Conservation (phyloP, 805 yeast species). For the Starmerella apicola region DNA sequence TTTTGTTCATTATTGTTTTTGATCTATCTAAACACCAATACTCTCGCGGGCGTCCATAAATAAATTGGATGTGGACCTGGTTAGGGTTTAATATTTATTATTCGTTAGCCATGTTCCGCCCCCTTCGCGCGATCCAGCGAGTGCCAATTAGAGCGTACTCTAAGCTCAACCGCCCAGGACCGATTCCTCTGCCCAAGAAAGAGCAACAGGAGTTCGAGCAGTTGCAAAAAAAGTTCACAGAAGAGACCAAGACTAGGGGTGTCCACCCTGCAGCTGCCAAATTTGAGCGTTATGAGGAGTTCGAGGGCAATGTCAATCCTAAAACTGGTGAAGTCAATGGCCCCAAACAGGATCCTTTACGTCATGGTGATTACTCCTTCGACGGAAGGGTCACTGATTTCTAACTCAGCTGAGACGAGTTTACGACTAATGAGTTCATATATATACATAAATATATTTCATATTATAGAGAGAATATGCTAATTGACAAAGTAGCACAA, state of each 20-base stretch:
- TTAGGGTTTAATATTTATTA: too few relatives aligned
- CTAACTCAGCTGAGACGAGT: too few relatives aligned
- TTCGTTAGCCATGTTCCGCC: too few relatives aligned
- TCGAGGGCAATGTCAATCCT: conserved; percentile 90
- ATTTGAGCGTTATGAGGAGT: conserved; percentile 84
- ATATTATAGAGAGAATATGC: too few relatives aligned
- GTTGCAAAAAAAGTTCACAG: conserved; percentile 62
- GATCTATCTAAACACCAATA: too few relatives aligned
- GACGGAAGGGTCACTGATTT: conserved; percentile 96
- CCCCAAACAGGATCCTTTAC: conserved; percentile 91
- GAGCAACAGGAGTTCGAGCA: conserved; percentile 87
- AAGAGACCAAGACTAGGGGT: conserved; percentile 39
- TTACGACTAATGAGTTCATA: too few relatives aligned
- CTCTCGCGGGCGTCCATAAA: too few relatives aligned
- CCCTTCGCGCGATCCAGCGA: background rate
- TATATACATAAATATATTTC: too few relatives aligned
- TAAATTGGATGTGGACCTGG: too few relatives aligned
- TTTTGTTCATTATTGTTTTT: too few relatives aligned
- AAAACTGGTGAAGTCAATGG: conserved; percentile 92
- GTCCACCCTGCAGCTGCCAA: conserved; percentile 44
- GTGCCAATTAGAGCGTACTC: conserved; percentile 5
- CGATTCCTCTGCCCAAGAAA: conserved; percentile 65
- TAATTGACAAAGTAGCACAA: too few relatives aligned
- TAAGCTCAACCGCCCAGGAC: conserved; percentile 32
- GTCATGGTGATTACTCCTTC: conserved; percentile 85